Evolutionary conservation across 108 stramenopile species (phyloP).

Genomic region (Pseudonitzschia pungens): DNA sequence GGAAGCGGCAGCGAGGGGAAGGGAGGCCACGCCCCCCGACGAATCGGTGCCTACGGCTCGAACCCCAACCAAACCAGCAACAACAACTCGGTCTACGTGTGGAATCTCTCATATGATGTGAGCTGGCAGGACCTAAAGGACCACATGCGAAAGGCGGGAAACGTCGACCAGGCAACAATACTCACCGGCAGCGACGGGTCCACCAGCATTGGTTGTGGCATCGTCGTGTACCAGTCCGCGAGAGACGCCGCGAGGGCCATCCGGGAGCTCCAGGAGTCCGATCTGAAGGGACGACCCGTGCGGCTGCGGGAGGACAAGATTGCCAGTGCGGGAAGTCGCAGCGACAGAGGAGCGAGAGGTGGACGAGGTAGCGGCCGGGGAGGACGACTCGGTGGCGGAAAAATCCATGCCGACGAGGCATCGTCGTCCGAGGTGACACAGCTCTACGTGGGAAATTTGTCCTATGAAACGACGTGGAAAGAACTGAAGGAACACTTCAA

Average conservation of each 20-base stretch:
- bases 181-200: conserved; percentile 76
- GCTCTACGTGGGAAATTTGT: conserved; percentile 86
- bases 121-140: conserved; percentile 94
- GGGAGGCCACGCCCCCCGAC: conserved; percentile 27
- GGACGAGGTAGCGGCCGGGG: conserved; percentile 56
- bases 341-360: conserved; percentile 28
- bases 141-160: conserved; percentile 91
- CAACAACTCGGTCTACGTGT: conserved; percentile 71
- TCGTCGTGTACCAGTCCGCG: conserved; percentile 89
- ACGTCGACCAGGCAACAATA: conserved; percentile 88
- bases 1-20: conserved; percentile 29
- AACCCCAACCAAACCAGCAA: conserved; percentile 1
- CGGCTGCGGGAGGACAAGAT: conserved; percentile 89
- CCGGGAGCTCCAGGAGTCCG: conserved; percentile 75
- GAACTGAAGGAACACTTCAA: conserved; percentile 90
- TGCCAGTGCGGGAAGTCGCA: conserved; percentile 23
- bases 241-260: conserved; percentile 88
- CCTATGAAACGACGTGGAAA: conserved; percentile 74
- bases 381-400: conserved; percentile 36
- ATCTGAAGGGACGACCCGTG: conserved; percentile 81
- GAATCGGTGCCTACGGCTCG: neutral
- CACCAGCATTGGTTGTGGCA: conserved; percentile 86
- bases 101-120: conserved; percentile 81
- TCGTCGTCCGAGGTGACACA: conserved; percentile 34
- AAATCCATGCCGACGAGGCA: conserved; percentile 15